phyloP scores from a whole-genome alignment of 768 basidiomycete species.

The Astraeus odoratus region DNA sequence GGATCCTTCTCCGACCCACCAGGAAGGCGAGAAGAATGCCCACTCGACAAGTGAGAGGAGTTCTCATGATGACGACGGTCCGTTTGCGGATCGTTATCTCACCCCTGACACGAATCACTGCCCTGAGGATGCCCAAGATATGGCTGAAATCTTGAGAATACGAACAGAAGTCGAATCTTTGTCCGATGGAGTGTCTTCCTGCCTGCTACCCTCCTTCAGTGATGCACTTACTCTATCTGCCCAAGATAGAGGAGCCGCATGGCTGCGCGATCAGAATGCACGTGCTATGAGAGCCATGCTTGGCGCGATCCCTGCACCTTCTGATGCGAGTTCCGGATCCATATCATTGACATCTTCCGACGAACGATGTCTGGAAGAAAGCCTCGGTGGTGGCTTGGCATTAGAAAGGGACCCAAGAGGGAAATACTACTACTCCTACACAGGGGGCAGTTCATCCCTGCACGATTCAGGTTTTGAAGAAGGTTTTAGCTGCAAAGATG shows the following conservation, averaged over 20 bases:
- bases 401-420: slow-evolving; percentile 62
- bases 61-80: slow-evolving; percentile 11
- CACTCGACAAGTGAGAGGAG: background rate
- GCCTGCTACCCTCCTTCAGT: slow-evolving; percentile 34
- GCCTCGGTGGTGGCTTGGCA: slow-evolving; percentile 54
- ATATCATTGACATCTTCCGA: slow-evolving; percentile 26
- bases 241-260: slow-evolving; percentile 65
- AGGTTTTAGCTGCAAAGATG: slow-evolving; percentile 30
- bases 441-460: slow-evolving; percentile 38
- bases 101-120: slow-evolving; percentile 23
- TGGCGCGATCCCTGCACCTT: slow-evolving; percentile 50
- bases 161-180: slow-evolving; percentile 30
- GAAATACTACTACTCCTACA: slow-evolving; percentile 74
- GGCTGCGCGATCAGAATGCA: slow-evolving; percentile 78
- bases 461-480: slow-evolving; percentile 54
- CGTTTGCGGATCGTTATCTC: slow-evolving; percentile 26
- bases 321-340: slow-evolving; percentile 46
- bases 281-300: slow-evolving; percentile 56
- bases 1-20: slow-evolving; percentile 6
- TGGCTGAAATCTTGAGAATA: slow-evolving; percentile 52
- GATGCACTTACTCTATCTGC: slow-evolving; percentile 37
- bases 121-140: slow-evolving; percentile 37
- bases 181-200: slow-evolving; percentile 20
- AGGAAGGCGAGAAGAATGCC: background rate
- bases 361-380: slow-evolving; percentile 31